Conservation (phyloP, 2,329 filamentous ascomycete species). For the Emydomyces testavorans region DNA sequence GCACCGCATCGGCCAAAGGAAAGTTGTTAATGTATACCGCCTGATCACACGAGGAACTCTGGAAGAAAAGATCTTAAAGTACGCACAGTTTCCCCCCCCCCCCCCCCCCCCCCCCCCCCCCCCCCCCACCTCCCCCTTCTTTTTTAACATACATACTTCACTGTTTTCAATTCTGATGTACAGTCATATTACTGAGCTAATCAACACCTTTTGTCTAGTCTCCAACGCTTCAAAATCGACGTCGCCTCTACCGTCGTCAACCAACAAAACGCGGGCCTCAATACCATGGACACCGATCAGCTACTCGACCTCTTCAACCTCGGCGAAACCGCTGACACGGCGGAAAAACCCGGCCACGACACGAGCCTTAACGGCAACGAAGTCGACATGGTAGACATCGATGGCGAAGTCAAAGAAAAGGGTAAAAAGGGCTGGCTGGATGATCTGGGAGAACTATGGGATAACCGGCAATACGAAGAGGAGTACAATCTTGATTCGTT, state of each 20-base stretch:
- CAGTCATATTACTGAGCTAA: too few species aligned
- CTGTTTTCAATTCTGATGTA: too few species aligned
- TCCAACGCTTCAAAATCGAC: slow-evolving; percentile 99
- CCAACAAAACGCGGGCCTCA: slow-evolving; percentile 90
- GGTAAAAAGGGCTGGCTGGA: slow-evolving; percentile 96
- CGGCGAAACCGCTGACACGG: slow-evolving; percentile 51
- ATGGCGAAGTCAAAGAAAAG: slow-evolving; percentile 83
- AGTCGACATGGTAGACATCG: slow-evolving; percentile 77
- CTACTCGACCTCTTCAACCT: slow-evolving; percentile 94
- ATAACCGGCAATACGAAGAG: slow-evolving; percentile 94
- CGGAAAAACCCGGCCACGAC: slow-evolving; percentile 52
- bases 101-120: too few species aligned
- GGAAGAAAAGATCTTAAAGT: slow-evolving; percentile 93
- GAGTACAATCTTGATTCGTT: slow-evolving; percentile 95
- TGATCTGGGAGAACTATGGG: slow-evolving; percentile 91
- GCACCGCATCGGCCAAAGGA: slow-evolving; percentile 97
- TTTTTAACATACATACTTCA: too few species aligned
- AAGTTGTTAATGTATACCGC: slow-evolving; percentile 97
- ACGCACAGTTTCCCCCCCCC: too few species aligned
- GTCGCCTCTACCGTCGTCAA: slow-evolving; percentile 97
- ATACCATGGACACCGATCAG: slow-evolving; percentile 96
- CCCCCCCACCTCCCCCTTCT: too few species aligned
- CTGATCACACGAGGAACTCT: slow-evolving; percentile 90
- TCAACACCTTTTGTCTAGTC: slow-evolving; percentile 39
- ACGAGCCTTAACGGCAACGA: slow-evolving; percentile 47